Base-by-base conservation (phyloP, 1,139 yeast species). In the Geotrichum cucujoidarum region DNA sequence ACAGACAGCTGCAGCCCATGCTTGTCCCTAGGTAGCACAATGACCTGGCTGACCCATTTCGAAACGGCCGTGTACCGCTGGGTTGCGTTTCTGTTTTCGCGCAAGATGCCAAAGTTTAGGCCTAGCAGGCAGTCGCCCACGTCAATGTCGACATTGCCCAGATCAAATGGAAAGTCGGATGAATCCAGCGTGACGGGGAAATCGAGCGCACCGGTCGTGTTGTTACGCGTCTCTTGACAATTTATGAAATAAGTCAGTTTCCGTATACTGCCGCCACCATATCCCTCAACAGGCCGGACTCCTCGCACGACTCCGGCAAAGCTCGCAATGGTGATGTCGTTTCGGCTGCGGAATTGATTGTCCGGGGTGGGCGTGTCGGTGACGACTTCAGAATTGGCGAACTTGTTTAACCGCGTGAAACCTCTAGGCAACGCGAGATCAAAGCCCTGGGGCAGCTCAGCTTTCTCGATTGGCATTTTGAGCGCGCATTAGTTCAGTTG, bases 281-380 rank as follows among this genome's bases (percentile, higher is more conserved):
- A 32, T 5, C 14, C 8, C 3, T 40, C 31, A 21, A 20, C 25
- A 14, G 25, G 8, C 6, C 8, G 10, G 20, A 24, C 32, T 17
- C 41, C 24, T 5, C 48, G 38, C 14, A 44, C 48, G 17, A 44
- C 43, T 5, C 48, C 48, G 4, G 39, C 48, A 25, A 44, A 16
- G 17, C 25, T 22, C 3, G 48, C 25, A 4, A 44, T 39, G 21
- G 25, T 24, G 27, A 24, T 24, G 10, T 24, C 27, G 8, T 24
- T 24, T 10, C 10, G 27, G 10, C 27, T 24, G 6, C 27, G 27
- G 6, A 10, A n/a, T n/a, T n/a, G n/a, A n/a, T n/a, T n/a, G n/a
- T n/a, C n/a, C n/a, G n/a, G n/a, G n/a, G n/a, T n/a, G n/a, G n/a
- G n/a, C n/a, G n/a, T n/a, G n/a, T n/a, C n/a, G n/a, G n/a, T n/a